Evolutionary conservation across 805 yeast genomes (phyloP), one percentile per base, ranked within the genome.

Genomic region (Candida railenensis): DNA sequence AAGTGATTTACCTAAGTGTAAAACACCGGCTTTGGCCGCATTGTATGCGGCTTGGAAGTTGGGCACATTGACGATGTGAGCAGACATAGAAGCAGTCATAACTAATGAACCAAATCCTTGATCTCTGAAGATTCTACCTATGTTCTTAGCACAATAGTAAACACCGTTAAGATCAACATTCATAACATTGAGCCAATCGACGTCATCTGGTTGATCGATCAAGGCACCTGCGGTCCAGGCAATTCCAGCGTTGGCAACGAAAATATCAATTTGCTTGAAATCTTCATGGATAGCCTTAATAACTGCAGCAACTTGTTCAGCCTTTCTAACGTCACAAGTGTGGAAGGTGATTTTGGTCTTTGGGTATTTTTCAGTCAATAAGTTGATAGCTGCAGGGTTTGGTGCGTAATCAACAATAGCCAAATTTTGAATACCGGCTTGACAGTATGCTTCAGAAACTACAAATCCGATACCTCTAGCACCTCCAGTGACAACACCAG

Each of bases 21-120:
- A 62, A 22, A 87, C 83, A 11, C 83, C 96, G 36, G 96, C 96
- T 73, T 89, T 89, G 55, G 90, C 87, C 14, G 89, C 88, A 59
- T 89, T 89, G 73, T 89, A 89, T 34, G 86, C 82, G 12, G 96
- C 86, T 69, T 89, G 96, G 61, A 81, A 73, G 65, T 90, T 94
- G 20, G 97, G 97, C 51, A 82, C 80, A 66, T 89, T 89, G 57
- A 82, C 94, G 57, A 90, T 83, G 68, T 84, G 89, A 14, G 88
- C 96, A 22, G 94, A 85, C 87, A 89, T 89, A 34, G 96, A 87
- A 3, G 95, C 90, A 3, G 97, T 89, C 66, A 87, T 76, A 55
- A 89, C 81, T 55, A 90, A 73, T 1, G 95, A 85, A 28, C 97
- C 96, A 48, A 66, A 67, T 15, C 87, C 86, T 59, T 87, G 89